phyloP scores from a whole-genome alignment of 805 yeast species.

The Suhomyces prunicola region DNA sequence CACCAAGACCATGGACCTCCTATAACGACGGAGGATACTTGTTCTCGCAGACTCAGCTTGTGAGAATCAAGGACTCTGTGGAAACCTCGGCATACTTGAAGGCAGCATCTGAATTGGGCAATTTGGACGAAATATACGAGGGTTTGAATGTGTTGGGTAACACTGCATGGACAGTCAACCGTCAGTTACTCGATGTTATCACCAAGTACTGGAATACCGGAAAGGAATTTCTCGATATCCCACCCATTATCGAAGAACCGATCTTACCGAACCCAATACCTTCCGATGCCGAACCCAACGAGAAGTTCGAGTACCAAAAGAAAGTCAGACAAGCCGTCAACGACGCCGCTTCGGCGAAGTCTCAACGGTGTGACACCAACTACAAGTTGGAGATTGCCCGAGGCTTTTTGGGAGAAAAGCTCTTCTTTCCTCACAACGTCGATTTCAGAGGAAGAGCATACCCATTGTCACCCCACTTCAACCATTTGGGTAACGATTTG shows the following conservation, averaged over 20 bases:
- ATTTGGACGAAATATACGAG: slow-evolving; percentile 62
- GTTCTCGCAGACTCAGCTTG: slow-evolving; percentile 57
- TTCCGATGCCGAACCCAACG: slow-evolving; percentile 67
- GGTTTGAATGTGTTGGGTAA: slow-evolving; percentile 85
- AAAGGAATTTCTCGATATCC: slow-evolving; percentile 71
- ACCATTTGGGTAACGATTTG: slow-evolving; percentile 77
- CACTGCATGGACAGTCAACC: slow-evolving; percentile 92
- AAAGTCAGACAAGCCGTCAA: slow-evolving; percentile 54
- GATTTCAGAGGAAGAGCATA: slow-evolving; percentile 86
- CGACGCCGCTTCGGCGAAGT: slow-evolving; percentile 65
- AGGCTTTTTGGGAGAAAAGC: slow-evolving; percentile 73
- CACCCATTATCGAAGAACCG: slow-evolving; percentile 41
- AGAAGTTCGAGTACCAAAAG: slow-evolving; percentile 64
- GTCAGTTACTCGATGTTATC: slow-evolving; percentile 62
- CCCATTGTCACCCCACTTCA: slow-evolving; percentile 76
- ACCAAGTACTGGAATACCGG: slow-evolving; percentile 87
- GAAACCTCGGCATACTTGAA: slow-evolving; percentile 87
- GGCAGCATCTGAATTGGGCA: slow-evolving; percentile 73
- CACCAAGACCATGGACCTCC: slow-evolving; percentile 85
- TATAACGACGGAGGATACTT: slow-evolving; percentile 85
- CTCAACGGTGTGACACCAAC: slow-evolving; percentile 90
- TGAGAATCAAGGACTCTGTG: slow-evolving; percentile 79
- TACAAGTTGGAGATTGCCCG: slow-evolving; percentile 94
- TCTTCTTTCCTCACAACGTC: slow-evolving; percentile 76
- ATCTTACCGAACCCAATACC: slow-evolving; percentile 53